Conservation (phyloP, 164 flowering plant species). For the Kalanchoe fedtschenkoi region DNA sequence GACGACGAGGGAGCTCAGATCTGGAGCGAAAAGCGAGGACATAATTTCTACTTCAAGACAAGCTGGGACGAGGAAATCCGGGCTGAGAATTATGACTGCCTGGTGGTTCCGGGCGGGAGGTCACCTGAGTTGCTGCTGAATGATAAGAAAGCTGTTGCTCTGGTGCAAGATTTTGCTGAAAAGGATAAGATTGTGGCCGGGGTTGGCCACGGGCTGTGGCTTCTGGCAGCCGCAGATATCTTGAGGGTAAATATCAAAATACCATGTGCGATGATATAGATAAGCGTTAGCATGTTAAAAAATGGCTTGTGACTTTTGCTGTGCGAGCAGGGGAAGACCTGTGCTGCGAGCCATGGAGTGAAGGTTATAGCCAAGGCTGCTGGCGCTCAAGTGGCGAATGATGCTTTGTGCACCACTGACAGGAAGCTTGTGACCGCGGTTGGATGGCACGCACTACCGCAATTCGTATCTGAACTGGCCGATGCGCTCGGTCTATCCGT, state of each 20-base stretch:
- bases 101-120: constrained; percentile 10
- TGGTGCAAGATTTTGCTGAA: constrained; percentile 7
- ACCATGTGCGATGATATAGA: not conserved
- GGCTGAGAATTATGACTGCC: constrained; percentile 9
- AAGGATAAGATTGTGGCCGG: constrained; percentile 10
- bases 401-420: not conserved
- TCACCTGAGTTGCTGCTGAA: constrained; percentile 9
- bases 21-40: constrained; percentile 11
- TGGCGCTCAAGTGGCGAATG: constrained; percentile 2
- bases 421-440: constrained; percentile 8
- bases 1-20: constrained; percentile 13
- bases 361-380: constrained; percentile 8
- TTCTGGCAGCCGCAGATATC: constrained; percentile 10
- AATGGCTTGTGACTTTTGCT: not conserved
- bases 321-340: constrained; percentile 7
- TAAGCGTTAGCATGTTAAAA: not conserved
- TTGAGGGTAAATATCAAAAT: not conserved
- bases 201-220: constrained; percentile 11
- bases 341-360: constrained; percentile 7
- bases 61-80: constrained; percentile 7
- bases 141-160: constrained; percentile 5
- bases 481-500: constrained; percentile 3
- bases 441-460: constrained; percentile 6
- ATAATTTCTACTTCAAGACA: constrained; percentile 1
- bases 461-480: constrained; percentile 4